Evolutionary conservation across 2,329 filamentous ascomycete genomes (phyloP).

Genomic region (Colletotrichum costaricense): DNA sequence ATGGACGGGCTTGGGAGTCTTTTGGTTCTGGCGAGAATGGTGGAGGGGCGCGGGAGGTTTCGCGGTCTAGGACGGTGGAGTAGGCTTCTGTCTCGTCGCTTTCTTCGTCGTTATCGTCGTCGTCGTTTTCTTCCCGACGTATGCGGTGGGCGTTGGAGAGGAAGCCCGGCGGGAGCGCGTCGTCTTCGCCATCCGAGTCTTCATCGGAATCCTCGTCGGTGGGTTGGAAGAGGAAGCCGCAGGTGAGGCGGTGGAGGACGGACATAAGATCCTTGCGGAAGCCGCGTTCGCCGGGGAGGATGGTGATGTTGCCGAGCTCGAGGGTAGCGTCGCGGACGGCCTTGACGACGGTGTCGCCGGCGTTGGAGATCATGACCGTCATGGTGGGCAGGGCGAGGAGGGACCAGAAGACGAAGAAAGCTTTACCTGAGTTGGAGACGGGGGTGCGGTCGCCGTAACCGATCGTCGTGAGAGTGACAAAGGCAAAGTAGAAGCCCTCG

Average conservation of each 20-base stretch:
- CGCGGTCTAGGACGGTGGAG: constrained; percentile 1
- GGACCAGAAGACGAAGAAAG: constrained; percentile 95
- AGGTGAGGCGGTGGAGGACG: constrained; percentile 39
- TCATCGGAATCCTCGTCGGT: neutral
- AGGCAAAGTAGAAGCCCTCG: constrained; percentile 85
- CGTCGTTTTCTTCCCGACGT: constrained; percentile 25
- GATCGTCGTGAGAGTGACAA: constrained; percentile 81
- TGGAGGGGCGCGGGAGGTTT: neutral
- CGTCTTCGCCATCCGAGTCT: constrained; percentile 43
- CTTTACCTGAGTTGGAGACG: constrained; percentile 79
- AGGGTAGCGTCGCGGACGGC: constrained; percentile 66
- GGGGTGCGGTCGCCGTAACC: constrained; percentile 88
- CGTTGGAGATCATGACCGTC: constrained; percentile 86
- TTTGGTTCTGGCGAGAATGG: constrained; percentile 8
- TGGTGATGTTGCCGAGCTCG: constrained; percentile 68
- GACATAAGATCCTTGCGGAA: constrained; percentile 59
- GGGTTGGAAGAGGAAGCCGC: constrained; percentile 17
- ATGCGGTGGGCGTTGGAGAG: constrained; percentile 49
- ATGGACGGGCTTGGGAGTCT: neutral
- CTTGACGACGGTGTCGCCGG: constrained; percentile 85
- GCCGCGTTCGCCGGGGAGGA: constrained; percentile 67
- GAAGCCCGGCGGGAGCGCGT: constrained; percentile 55
- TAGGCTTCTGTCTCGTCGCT: constrained; percentile 32
- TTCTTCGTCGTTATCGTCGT: constrained; percentile 41
- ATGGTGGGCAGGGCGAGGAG: constrained; percentile 87